Base-by-base conservation (phyloP, 2,329 filamentous ascomycete species). In the Cercospora citrullina region DNA sequence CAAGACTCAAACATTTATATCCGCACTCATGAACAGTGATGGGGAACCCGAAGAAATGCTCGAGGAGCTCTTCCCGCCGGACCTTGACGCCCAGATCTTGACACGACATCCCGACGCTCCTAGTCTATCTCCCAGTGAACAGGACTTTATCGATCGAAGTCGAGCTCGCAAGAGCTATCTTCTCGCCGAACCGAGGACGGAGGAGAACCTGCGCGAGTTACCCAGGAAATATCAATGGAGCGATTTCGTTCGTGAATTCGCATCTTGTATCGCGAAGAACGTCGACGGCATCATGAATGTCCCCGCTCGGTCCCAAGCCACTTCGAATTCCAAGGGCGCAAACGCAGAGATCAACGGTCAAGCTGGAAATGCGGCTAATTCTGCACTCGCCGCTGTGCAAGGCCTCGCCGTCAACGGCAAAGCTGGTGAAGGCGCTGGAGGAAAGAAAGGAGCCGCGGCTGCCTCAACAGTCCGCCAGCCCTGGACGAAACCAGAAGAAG, bases 401-500 rank as follows among this genome's bases (percentile, higher is more conserved):
- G 62, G 51, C 21, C 31, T 66, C n/a, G 36, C 26, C 31, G 36
- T 48, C 42, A 65, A 62, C 26, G 57, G 36, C 45, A 70, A 62
- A 42, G 14, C 53, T 16, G 62, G 36, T 5, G 64, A 55, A 21
- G 64, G 67, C 16, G 60, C 26, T 16, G 62, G 48, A 21, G 63
- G 42, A 5, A 70, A 66, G 64, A 72, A 71, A 39, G 48, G 73
- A 30, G 65, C 71, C 31, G 65, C 72, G 1, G 63, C 70, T 28
- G 63, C 68, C 16, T 71, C 71, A 9, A 74, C 73, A 5, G 72
- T 75, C 10, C 77, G 93, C 33, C 87, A 93, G 30, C 92, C 93
- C 0, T 97, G 93, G 93, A 92, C 90, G 0, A 89, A 91, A 4
- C 92, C 95, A 71, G 93, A 97, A 79, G 93, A 97, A 77, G 93